Conservation (phyloP, 352 stramenopile species). For the Pythium sp. region DNA sequence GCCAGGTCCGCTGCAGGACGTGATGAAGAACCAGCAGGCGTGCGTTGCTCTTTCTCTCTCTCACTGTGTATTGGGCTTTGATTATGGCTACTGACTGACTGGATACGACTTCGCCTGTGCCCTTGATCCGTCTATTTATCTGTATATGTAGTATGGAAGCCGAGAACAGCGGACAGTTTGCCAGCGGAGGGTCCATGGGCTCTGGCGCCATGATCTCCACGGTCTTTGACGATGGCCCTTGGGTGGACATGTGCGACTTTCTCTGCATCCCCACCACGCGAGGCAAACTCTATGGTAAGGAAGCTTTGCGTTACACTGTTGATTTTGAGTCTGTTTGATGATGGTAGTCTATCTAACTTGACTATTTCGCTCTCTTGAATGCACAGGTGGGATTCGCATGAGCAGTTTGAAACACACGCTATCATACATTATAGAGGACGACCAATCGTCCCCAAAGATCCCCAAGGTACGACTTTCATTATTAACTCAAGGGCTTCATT, state of each 20-base stretch:
- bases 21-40: conserved; percentile 71
- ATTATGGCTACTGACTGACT: background rate
- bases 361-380: background rate
- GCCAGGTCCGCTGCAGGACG: conserved; percentile 65
- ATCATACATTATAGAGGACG: conserved; percentile 54
- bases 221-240: conserved; percentile 76
- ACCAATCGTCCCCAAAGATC: conserved; percentile 54
- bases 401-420: conserved; percentile 59
- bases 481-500: background rate
- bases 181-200: conserved; percentile 41
- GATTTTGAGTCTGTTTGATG: no score
- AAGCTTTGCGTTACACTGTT: background rate
- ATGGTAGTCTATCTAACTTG: background rate
- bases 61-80: background rate
- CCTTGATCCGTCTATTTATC: background rate
- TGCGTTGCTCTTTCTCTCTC: conserved; percentile 4
- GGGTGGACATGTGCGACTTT: conserved; percentile 78
- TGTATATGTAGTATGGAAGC: conserved; percentile 36
- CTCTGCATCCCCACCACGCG: conserved; percentile 40
- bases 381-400: conserved; percentile 63
- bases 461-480: conserved; percentile 29
- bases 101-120: conserved; percentile 1
- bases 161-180: conserved; percentile 32
- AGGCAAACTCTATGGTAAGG: conserved; percentile 67
- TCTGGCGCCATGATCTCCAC: conserved; percentile 48